Conservation (phyloP, 2,329 filamentous ascomycete genomes). For the Venturia oleaginea region DNA sequence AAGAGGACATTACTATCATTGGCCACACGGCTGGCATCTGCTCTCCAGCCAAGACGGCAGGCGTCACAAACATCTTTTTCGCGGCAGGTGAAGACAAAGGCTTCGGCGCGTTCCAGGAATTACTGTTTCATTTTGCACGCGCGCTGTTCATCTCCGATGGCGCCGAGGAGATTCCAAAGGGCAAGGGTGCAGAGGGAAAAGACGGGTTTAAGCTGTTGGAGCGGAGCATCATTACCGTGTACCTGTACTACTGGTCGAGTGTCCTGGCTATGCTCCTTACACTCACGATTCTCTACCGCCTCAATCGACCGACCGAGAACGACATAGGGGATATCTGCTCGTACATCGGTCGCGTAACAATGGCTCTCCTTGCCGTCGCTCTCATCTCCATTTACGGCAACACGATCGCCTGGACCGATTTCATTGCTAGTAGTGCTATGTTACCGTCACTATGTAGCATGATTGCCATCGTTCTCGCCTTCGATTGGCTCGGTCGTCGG, state of each 20-base stretch:
- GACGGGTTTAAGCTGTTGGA: not conserved
- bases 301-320: not conserved
- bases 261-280: slow-evolving; percentile 2
- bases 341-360: not conserved
- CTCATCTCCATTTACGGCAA: not conserved
- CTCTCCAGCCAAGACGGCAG: not conserved
- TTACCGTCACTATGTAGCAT: slow-evolving; percentile 4
- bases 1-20: not conserved
- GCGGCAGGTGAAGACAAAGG: not conserved
- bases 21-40: not conserved
- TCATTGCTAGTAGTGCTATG: slow-evolving; percentile 5
- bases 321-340: not conserved
- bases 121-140: not conserved
- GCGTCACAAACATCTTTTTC: not conserved
- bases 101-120: not conserved
- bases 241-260: slow-evolving; percentile 6
- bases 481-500: not conserved
- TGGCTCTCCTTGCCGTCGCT: not conserved
- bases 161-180: not conserved
- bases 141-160: not conserved
- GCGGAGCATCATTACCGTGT: not conserved
- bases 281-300: not conserved
- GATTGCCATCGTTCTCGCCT: not conserved
- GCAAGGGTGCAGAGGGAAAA: not conserved
- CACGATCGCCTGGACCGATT: not conserved